Percentiles rank a stretch among this genome's conserved stretches.
Conservation (phyloP, 1,284 basidiomycete genomes). For the Heterobasidion parviporum region DNA sequence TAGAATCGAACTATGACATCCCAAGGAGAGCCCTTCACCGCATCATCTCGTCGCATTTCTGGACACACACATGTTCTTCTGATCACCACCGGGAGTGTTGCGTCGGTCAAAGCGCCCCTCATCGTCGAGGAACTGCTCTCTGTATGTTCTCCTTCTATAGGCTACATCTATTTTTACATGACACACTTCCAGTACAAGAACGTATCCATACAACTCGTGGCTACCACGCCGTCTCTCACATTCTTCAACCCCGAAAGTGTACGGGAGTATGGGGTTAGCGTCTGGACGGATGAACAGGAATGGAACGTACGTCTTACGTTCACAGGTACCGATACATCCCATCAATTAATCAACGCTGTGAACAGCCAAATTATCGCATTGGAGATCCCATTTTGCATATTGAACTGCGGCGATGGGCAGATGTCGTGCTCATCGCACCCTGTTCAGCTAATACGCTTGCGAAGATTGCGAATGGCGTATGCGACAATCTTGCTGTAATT, state of each 20-base stretch:
- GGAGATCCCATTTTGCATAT: conserved; percentile 96
- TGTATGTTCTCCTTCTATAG: conserved; percentile 30
- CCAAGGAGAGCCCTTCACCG: not conserved
- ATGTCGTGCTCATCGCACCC: conserved; percentile 89
- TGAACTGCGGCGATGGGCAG: conserved; percentile 93
- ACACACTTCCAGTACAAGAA: conserved; percentile 45
- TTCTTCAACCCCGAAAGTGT: conserved; percentile 67
- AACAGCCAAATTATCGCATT: conserved; percentile 39
- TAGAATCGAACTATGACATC: not conserved
- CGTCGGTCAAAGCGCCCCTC: conserved; percentile 86
- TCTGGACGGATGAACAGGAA: conserved; percentile 92
- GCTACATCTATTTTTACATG: not conserved
- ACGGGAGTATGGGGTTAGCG: conserved; percentile 43
- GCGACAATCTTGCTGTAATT: conserved; percentile 84
- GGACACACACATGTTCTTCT: conserved; percentile 68
- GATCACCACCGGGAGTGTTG: conserved; percentile 89
- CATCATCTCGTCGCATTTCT: conserved; percentile 7
- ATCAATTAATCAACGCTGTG: not conserved
- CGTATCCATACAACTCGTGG: conserved; percentile 79
- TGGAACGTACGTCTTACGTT: conserved; percentile 49
- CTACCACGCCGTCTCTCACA: conserved; percentile 70
- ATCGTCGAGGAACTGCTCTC: conserved; percentile 73
- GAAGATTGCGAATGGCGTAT: conserved; percentile 84
- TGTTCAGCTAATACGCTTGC: conserved; percentile 94
- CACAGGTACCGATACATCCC: not conserved